Percentiles rank a stretch among this genome's conserved stretches.
Evolutionary conservation across 2,329 filamentous ascomycete genomes (phyloP).

Genomic region (Sclerotiophoma versabilis): DNA sequence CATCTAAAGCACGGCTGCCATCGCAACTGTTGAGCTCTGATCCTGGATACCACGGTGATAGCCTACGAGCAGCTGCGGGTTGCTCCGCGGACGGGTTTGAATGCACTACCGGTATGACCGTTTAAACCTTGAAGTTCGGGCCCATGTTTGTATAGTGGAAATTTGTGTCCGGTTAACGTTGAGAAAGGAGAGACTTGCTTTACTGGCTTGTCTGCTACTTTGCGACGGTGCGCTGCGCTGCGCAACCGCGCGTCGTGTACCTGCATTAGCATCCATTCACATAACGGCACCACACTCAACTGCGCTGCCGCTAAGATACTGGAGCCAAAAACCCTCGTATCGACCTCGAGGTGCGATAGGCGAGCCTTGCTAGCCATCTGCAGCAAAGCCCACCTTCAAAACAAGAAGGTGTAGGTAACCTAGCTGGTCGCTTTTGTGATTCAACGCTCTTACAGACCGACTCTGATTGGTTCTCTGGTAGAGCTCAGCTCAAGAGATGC

Average conservation of each 20-base stretch:
- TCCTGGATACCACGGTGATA: background rate
- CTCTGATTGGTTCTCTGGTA: background rate
- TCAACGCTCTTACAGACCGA: background rate
- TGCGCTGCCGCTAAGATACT: background rate
- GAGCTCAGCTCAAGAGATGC: background rate
- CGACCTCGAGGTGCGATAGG: background rate
- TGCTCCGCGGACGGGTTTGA: background rate
- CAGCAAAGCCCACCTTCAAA: background rate
- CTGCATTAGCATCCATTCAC: conserved; percentile 5
- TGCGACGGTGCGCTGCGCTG: background rate
- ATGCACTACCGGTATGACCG: background rate
- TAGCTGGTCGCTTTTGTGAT: background rate
- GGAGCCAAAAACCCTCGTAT: background rate
- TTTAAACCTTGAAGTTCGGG: background rate
- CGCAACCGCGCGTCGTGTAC: background rate
- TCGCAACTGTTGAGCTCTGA: background rate
- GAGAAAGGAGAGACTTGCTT: background rate
- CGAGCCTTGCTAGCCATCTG: background rate
- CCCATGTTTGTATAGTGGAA: too few species aligned
- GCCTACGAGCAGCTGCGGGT: background rate
- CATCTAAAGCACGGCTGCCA: background rate
- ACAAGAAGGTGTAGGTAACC: background rate
- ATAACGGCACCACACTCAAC: background rate
- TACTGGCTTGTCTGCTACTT: background rate
- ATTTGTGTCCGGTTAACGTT: too few species aligned